Conservation (phyloP, 1,284 basidiomycete species). For the Papiliotrema laurentii region DNA sequence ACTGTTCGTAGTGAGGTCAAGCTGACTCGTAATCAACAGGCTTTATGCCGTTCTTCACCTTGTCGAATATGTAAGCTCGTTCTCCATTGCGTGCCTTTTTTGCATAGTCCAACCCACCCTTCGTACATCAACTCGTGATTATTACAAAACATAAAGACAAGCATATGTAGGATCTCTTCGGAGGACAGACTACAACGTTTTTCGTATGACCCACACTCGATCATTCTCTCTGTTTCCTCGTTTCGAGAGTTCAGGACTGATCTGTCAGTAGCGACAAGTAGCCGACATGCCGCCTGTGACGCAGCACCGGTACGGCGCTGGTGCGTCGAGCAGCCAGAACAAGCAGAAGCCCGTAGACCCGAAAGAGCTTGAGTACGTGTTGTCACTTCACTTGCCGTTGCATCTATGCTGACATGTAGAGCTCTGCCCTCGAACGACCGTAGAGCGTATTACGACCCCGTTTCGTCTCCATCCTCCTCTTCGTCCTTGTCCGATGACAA, state of each 20-base stretch:
- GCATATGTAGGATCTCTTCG: constrained; percentile 47
- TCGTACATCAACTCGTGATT: constrained; percentile 41
- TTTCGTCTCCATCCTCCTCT: constrained; percentile 25
- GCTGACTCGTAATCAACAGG: not conserved
- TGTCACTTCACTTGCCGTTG: not conserved
- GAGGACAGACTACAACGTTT: constrained; percentile 40
- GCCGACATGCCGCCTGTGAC: too few species aligned
- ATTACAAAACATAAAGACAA: constrained; percentile 41
- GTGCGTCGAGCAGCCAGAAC: too few species aligned
- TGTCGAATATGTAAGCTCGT: not conserved
- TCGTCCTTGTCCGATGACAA: constrained; percentile 18
- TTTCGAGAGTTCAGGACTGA: too few species aligned
- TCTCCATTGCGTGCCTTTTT: not conserved
- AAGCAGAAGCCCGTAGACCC: constrained; percentile 14
- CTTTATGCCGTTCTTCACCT: not conserved
- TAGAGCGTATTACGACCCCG: constrained; percentile 32
- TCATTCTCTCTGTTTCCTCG: too few species aligned
- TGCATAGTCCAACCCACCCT: constrained; percentile 1
- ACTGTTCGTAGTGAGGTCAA: not conserved
- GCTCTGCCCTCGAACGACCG: constrained; percentile 39
- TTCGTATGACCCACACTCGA: constrained; percentile 10
- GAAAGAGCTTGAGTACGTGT: constrained; percentile 32
- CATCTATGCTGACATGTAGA: constrained; percentile 5
- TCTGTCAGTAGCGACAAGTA: too few species aligned
- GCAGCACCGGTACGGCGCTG: too few species aligned